Evolutionary conservation across 2,329 filamentous ascomycete species (phyloP), one percentile per base, ranked within the genome.

Genomic region (Didymella lethalis): DNA sequence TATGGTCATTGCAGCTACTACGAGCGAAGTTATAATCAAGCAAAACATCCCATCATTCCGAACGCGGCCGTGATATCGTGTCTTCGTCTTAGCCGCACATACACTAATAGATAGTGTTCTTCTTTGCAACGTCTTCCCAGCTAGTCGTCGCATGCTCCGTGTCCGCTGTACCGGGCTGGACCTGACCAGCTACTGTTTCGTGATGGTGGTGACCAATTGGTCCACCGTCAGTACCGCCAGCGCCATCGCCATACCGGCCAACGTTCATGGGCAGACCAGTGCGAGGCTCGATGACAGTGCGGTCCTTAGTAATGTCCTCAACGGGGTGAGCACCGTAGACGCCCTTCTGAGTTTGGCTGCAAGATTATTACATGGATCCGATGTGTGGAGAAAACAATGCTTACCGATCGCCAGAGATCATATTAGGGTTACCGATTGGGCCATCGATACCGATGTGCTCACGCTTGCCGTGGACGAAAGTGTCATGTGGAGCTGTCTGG

Each of bases 251-350:
- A 46, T 77, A 79, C 55, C 75, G 74, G 45, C 68, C 75, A 0
- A 74, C 69, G 48, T 80, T 77, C 76, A 78, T 78, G 7, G 77
- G 77, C 1, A 80, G 63, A 2, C 78, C 77, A 2, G 78, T 79
- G 32, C 75, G 72, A 4, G 76, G 75, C 57, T 81, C 76, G 10
- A 63, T 77, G 14, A 77, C 74, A 3, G 64, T 65, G 45, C 43
- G 50, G 43, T 67, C 54, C 18, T 64, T 58, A 3, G 68, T 69
- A 4, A 62, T 26, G 32, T 66, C 63, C 2, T 63, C 63, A 5
- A 57, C 20, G 2, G 65, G 58, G 44, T 69, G 67, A 7, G 66
- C 67, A 51, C 68, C 68, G 20, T 68, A 70, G 26, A 59, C 59
- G 32, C 63, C 64, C 32, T 60, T 26, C 10, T 48, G 43, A 11